phyloP scores from a whole-genome alignment of 306 rosid species.

The Bauhinia variegata region DNA sequence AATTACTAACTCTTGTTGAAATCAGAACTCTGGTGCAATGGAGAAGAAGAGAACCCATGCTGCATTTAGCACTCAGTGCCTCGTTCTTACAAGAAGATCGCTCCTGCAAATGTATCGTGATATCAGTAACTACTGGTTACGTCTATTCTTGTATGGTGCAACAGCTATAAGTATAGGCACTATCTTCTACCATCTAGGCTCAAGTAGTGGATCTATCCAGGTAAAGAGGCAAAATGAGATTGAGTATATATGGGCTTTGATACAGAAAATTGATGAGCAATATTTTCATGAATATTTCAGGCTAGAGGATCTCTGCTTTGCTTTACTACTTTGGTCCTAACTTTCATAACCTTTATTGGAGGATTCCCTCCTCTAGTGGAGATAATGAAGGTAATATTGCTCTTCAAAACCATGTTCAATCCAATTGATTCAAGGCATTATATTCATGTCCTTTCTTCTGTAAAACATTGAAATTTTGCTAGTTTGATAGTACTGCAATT shows the following conservation, averaged over 20 bases:
- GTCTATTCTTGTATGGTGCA: constrained; percentile 34
- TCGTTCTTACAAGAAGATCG: constrained; percentile 45
- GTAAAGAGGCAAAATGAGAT: constrained; percentile 5
- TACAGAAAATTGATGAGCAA: no score
- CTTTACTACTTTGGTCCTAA: no score
- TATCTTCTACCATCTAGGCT: constrained; percentile 30
- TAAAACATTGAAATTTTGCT: not conserved
- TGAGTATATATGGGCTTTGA: no score
- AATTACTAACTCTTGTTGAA: no score
- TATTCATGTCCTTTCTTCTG: no score
- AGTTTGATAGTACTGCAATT: not conserved
- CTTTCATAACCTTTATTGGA: no score
- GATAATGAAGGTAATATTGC: no score
- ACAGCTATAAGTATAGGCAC: constrained; percentile 31
- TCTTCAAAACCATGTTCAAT: no score
- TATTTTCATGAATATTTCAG: no score
- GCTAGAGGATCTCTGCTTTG: no score
- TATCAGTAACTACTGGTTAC: constrained; percentile 51
- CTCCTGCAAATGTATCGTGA: constrained; percentile 49
- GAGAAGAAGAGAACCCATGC: constrained; percentile 39
- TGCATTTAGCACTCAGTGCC: constrained; percentile 39
- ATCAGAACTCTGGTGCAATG: constrained; percentile 11
- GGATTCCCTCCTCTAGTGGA: no score
- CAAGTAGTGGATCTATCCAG: constrained; percentile 34
- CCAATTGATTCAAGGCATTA: no score